Conservation (phyloP, 2,329 filamentous ascomycete genomes). For the Alternaria solani region DNA sequence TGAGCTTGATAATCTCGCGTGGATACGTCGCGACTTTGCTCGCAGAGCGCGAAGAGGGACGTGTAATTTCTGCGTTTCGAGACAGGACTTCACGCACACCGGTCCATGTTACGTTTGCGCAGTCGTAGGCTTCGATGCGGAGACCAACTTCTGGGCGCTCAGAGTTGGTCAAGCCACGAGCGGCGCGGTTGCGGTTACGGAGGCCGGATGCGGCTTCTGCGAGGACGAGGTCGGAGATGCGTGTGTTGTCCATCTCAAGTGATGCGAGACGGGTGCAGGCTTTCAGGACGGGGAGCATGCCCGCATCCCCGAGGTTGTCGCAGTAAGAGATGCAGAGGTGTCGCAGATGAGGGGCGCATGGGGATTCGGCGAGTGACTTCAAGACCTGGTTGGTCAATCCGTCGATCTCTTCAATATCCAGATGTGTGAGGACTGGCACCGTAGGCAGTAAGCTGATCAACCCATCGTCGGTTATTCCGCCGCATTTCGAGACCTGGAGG, state of each 20-base stretch:
- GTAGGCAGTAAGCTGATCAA: conserved; percentile 77
- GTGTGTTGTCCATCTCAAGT: conserved; percentile 92
- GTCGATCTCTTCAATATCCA: conserved; percentile 88
- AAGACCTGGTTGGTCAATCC: conserved; percentile 78
- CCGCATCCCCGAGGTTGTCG: conserved; percentile 81
- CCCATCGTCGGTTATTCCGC: conserved; percentile 74
- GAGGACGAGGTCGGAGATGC: conserved; percentile 84
- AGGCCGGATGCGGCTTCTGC: conserved; percentile 86
- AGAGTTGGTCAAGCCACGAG: conserved; percentile 40
- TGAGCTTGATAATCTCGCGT: conserved; percentile 81
- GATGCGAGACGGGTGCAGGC: conserved; percentile 73
- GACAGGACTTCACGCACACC: conserved; percentile 87
- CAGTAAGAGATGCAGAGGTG: conserved; percentile 92
- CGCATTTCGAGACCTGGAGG: conserved; percentile 81
- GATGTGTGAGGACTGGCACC: conserved; percentile 78
- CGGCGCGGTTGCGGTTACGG: conserved; percentile 66
- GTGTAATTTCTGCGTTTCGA: conserved; percentile 78
- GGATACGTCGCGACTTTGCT: conserved; percentile 65
- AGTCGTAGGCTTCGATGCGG: conserved; percentile 86
- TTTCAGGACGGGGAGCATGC: conserved; percentile 84
- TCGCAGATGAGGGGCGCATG: conserved; percentile 74
- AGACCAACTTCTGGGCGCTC: conserved; percentile 65
- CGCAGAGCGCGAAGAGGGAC: conserved; percentile 50
- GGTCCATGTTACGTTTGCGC: conserved; percentile 89
- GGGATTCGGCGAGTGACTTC: conserved; percentile 76